Conservation (phyloP, 1,284 basidiomycete species). For the Coriolopsis trogii region DNA sequence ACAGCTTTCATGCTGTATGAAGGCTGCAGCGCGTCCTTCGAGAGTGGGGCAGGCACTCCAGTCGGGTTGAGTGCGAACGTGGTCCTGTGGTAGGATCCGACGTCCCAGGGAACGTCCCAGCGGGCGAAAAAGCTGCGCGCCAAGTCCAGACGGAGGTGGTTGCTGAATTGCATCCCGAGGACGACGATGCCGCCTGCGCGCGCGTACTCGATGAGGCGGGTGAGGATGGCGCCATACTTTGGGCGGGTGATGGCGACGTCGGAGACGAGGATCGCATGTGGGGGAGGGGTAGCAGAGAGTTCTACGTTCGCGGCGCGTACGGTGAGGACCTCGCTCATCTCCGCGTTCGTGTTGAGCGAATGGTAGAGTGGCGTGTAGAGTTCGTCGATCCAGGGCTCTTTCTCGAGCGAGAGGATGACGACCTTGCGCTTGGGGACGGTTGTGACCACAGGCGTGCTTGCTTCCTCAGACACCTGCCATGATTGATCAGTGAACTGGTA, state of each 20-base stretch:
- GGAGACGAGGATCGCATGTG: slow-evolving; percentile 17
- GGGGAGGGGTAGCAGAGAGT: slow-evolving; percentile 9
- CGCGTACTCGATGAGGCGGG: slow-evolving; percentile 12
- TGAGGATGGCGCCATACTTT: slow-evolving; percentile 1
- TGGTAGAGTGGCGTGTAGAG: slow-evolving; percentile 17
- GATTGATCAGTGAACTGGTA: no score
- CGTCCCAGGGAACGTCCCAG: slow-evolving; percentile 21
- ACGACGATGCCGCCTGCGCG: slow-evolving; percentile 20
- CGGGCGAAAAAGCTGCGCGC: slow-evolving; percentile 6
- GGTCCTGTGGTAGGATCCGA: slow-evolving; percentile 21
- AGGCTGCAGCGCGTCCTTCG: slow-evolving; percentile 10
- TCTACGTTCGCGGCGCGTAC: background rate
- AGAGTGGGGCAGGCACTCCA: slow-evolving; percentile 22
- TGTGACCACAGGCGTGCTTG: background rate
- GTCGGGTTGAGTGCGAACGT: slow-evolving; percentile 23
- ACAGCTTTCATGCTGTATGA: slow-evolving; percentile 23
- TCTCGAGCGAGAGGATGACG: slow-evolving; percentile 19
- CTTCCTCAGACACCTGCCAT: no score
- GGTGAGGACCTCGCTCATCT: slow-evolving; percentile 3
- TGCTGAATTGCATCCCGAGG: slow-evolving; percentile 21
- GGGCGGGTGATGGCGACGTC: slow-evolving; percentile 9
- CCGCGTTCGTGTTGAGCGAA: slow-evolving; percentile 12
- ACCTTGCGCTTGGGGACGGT: slow-evolving; percentile 4
- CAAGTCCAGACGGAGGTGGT: background rate
- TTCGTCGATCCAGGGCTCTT: slow-evolving; percentile 4